phyloP scores from a whole-genome alignment of 2,329 filamentous ascomycete species.

The Colletotrichum sp. region DNA sequence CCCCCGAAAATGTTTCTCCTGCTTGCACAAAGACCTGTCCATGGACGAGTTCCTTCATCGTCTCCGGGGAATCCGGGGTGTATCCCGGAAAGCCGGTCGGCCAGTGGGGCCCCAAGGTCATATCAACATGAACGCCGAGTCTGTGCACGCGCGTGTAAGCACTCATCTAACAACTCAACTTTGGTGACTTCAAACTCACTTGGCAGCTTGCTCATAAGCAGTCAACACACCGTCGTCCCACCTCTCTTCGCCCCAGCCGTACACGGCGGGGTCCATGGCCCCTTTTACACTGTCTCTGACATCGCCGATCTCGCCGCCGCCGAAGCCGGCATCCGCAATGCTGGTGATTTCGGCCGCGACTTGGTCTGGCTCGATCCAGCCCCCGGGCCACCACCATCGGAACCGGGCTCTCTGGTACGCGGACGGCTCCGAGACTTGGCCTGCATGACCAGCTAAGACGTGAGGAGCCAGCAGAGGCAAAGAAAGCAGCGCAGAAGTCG shows the following conservation, averaged over 20 bases:
- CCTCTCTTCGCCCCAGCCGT: not conserved
- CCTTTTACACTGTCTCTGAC: not conserved
- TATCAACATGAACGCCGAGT: not conserved
- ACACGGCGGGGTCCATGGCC: not conserved
- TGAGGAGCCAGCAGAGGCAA: not conserved
- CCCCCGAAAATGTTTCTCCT: not conserved
- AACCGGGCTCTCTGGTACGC: not conserved
- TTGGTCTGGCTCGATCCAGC: not conserved
- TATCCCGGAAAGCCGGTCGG: not conserved
- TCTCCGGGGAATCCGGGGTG: not conserved
- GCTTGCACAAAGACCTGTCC: not conserved
- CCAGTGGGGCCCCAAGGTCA: not conserved
- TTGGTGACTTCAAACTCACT: not conserved
- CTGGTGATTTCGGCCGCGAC: not conserved
- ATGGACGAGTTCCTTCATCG: not conserved
- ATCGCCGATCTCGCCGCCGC: not conserved
- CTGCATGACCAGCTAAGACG: not conserved
- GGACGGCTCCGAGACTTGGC: not conserved
- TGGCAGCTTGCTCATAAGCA: not conserved
- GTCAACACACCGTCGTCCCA: not conserved
- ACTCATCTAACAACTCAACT: rapidly evolving
- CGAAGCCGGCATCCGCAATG: not conserved
- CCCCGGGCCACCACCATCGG: not conserved
- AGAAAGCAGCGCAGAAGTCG: too few relatives aligned
- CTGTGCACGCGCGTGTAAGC: not conserved